Evolutionary conservation across 345 rosid species (phyloP).

Genomic region (Camelina hispida): DNA sequence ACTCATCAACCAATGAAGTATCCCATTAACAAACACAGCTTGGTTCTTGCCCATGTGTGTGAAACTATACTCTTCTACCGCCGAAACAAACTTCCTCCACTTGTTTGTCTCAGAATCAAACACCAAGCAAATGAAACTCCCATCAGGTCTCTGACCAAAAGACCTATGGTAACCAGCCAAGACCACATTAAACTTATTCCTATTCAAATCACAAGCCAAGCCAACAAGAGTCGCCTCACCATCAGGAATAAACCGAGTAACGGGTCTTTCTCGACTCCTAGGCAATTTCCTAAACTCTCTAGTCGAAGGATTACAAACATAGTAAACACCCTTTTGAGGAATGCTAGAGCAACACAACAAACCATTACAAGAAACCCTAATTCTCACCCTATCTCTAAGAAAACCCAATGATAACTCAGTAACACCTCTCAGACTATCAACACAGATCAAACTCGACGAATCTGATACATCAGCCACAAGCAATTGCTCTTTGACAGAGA

Average conservation of each 20-base stretch:
- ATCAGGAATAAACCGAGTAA: conserved; percentile 80
- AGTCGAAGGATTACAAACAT: conserved; percentile 86
- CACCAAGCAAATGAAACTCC: conserved; percentile 74
- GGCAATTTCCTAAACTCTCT: conserved; percentile 71
- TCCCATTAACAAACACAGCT: conserved; percentile 73
- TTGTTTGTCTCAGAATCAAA: conserved; percentile 75
- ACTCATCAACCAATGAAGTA: conserved; percentile 81
- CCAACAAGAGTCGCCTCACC: conserved; percentile 89
- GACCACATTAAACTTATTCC: conserved; percentile 64
- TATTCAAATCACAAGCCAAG: conserved; percentile 57
- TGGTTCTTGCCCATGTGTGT: conserved; percentile 82
- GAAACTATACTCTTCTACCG: conserved; percentile 62
- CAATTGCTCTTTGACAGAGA: conserved; percentile 56
- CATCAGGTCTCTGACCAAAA: conserved; percentile 82
- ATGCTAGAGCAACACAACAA: conserved; percentile 87
- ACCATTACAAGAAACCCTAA: conserved; percentile 89
- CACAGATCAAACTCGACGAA: conserved; percentile 60
- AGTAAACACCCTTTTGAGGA: conserved; percentile 76
- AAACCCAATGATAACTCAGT: conserved; percentile 74
- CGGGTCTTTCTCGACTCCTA: conserved; percentile 65
- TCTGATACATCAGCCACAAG: conserved; percentile 68
- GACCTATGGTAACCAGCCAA: conserved; percentile 82
- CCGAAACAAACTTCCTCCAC: conserved; percentile 84
- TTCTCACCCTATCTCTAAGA: conserved; percentile 68
- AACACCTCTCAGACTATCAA: conserved; percentile 68